A percentile compares a stretch with the other conserved stretches of the same genome.
Evolutionary conservation across 2,329 filamentous ascomycete genomes (phyloP).

Genomic region (Arthrobotrys sinensis): DNA sequence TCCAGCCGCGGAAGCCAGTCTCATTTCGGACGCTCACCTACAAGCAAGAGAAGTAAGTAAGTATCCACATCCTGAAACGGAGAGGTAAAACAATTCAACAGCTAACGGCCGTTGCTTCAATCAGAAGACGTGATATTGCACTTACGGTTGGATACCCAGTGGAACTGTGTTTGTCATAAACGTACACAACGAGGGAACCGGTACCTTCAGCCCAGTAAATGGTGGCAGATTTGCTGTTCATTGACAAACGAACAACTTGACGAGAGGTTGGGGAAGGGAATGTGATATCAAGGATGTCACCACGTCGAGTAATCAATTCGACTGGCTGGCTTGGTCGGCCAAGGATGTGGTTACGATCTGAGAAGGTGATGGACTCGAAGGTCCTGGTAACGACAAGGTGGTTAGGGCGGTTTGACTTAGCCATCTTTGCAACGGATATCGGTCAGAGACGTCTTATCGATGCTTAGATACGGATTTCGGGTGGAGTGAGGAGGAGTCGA

Average conservation of each 20-base stretch:
- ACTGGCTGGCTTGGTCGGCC: slow-evolving; percentile 4
- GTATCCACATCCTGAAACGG: background rate
- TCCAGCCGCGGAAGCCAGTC: slow-evolving; percentile 23
- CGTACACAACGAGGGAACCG: slow-evolving; percentile 26
- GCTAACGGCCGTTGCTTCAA: background rate
- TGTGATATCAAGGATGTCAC: slow-evolving; percentile 18
- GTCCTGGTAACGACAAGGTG: slow-evolving; percentile 2
- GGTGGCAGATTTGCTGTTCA: slow-evolving; percentile 33
- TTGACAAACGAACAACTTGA: slow-evolving; percentile 28
- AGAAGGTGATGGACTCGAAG: slow-evolving; percentile 32
- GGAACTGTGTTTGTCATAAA: slow-evolving; percentile 21
- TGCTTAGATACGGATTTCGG: background rate
- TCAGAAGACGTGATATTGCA: background rate
- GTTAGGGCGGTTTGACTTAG: background rate
- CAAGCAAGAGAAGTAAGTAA: slow-evolving; percentile 3
- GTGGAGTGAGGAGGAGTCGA: slow-evolving; percentile 11
- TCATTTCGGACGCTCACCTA: slow-evolving; percentile 36
- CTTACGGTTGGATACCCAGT: slow-evolving; percentile 32
- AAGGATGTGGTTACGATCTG: slow-evolving; percentile 13
- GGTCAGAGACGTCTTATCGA: background rate
- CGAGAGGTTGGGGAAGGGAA: slow-evolving; percentile 26
- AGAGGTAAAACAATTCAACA: background rate
- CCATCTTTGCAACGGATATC: slow-evolving; percentile 7
- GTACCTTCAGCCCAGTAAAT: slow-evolving; percentile 41
- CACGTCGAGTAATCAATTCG: slow-evolving; percentile 13